Evolutionary conservation across 116 monocot species (phyloP), one percentile per base, ranked within the genome.

Genomic region (Cymodocea nodosa): DNA sequence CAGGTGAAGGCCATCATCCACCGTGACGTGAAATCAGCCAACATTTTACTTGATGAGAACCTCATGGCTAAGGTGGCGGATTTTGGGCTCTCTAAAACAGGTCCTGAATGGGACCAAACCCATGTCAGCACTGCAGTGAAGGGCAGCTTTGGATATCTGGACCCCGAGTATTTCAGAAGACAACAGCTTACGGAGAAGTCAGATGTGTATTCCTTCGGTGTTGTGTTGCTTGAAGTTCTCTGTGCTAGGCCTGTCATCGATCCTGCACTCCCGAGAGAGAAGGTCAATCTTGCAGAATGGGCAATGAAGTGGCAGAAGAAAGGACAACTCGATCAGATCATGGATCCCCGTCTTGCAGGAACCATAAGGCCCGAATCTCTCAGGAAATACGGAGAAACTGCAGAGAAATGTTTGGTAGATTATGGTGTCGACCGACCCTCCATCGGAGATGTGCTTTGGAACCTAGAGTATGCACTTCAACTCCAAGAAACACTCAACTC

Each of bases 181-280:
- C 80, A 84, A 36, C 79, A 84, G 55, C 50, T 89, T 44, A 89
- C 89, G 0, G 84, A 84, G 59, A 78, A 89, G 53, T 89, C 89
- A 0, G 89, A 89, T 68, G 89, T 84, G 3, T 89, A 89, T 24
- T 89, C 89, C 0, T 89, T 89, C 51, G 89, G 89, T 15, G 89
- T 89, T n/a, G 84, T 89, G 11, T 72, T 88, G 39, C 63, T 84
- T 0, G 89, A 89, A 58, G 82, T 82, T 14, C 71, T 89, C 0
- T 89, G 89, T 62, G 89, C 89, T 2, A 77, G 85, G 44, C 85
- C 89, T 0, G 85, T 85, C 23, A 82, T 89, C 0, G 82, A 85
- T 68, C 89, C 89, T 1, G 71, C 80, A 1, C 75, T 80, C 3
- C 77, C 82, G 30, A 79, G 85, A 60, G 89, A 85, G 30, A 80